phyloP scores from a whole-genome alignment of 345 rosid genomes.

The Populus pruinosa region DNA sequence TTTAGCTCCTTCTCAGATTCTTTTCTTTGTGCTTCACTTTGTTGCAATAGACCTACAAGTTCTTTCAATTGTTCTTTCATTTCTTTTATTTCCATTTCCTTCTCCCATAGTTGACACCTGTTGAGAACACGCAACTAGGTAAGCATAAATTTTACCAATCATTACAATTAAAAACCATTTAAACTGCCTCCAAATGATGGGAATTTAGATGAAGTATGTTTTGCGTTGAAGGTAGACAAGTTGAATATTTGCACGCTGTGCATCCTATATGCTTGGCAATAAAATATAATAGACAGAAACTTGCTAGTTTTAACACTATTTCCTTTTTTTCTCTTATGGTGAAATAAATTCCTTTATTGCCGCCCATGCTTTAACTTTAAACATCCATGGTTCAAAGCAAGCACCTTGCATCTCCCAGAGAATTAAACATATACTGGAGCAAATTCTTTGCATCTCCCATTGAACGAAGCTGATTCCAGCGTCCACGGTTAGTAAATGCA shows the following conservation, averaged over 20 bases:
- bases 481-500: slow-evolving; percentile 81
- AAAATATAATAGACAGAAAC: not conserved
- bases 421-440: slow-evolving; percentile 90
- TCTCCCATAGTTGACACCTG: slow-evolving; percentile 95
- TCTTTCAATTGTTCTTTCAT: slow-evolving; percentile 92
- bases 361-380: not conserved
- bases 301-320: not conserved
- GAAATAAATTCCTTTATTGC: not conserved
- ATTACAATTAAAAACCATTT: not conserved
- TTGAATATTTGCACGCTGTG: not conserved
- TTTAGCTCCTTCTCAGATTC: slow-evolving; percentile 84
- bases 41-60: slow-evolving; percentile 65
- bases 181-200: not conserved
- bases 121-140: slow-evolving; percentile 9
- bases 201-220: not conserved
- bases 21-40: slow-evolving; percentile 74
- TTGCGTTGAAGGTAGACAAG: not conserved
- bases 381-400: slow-evolving; percentile 10
- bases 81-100: slow-evolving; percentile 82
- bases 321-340: not conserved
- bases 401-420: slow-evolving; percentile 85
- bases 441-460: slow-evolving; percentile 97
- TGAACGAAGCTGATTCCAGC: slow-evolving; percentile 97
- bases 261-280: not conserved
- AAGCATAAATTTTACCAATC: not conserved